Percentiles rank a stretch among this genome's conserved stretches.
Conservation (phyloP, 2,329 filamentous ascomycete species). For the Aspergillus spinulosporus region DNA sequence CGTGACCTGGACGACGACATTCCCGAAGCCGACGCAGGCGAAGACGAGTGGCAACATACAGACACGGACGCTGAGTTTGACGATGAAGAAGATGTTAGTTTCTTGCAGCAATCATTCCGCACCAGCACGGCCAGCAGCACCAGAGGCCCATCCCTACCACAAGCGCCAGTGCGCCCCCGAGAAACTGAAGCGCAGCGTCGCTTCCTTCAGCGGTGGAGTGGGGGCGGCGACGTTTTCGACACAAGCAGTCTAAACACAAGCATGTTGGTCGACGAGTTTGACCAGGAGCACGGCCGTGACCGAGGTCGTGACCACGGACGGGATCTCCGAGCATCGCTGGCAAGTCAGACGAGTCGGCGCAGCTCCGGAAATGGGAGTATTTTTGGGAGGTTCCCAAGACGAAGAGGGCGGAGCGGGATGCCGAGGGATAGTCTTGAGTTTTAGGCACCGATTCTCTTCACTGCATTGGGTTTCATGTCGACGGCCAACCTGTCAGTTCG, state of each 20-base stretch:
- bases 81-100: slow-evolving; percentile 37
- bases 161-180: slow-evolving; percentile 24
- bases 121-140: slow-evolving; percentile 37
- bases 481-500: too few relatives aligned
- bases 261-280: slow-evolving; percentile 37
- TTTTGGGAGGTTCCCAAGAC: slow-evolving; percentile 42
- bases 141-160: slow-evolving; percentile 33
- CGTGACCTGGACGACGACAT: slow-evolving; percentile 72
- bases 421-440: slow-evolving; percentile 57
- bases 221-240: slow-evolving; percentile 34
- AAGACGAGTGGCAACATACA: slow-evolving; percentile 70
- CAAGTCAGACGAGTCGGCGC: slow-evolving; percentile 34
- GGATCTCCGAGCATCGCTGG: slow-evolving; percentile 33
- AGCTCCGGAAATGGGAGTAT: slow-evolving; percentile 23
- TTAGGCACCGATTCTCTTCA: background rate
- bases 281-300: slow-evolving; percentile 12
- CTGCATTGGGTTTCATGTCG: too few relatives aligned
- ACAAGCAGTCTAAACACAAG: slow-evolving; percentile 28
- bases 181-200: slow-evolving; percentile 44
- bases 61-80: slow-evolving; percentile 68
- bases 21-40: slow-evolving; percentile 55
- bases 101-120: slow-evolving; percentile 30
- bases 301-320: slow-evolving; percentile 7
- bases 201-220: slow-evolving; percentile 43
- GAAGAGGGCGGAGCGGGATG: slow-evolving; percentile 35